A percentile compares a stretch with the other conserved stretches of the same genome.
phyloP scores from a whole-genome alignment of 2,329 filamentous ascomycete genomes.

The Aspergillus niger region DNA sequence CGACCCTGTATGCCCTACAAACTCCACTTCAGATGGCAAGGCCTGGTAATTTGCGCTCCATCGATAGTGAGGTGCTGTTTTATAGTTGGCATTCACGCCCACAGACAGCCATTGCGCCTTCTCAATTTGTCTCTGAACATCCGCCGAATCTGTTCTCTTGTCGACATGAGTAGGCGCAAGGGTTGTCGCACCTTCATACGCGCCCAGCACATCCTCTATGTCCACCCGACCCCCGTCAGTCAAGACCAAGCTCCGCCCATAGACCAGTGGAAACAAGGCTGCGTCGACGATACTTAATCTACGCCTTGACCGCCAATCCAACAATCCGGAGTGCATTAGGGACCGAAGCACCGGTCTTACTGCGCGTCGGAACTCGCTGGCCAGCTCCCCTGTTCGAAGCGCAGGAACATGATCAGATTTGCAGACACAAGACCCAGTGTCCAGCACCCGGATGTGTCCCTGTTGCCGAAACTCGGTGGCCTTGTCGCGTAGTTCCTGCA shows the following conservation, averaged over 20 bases:
- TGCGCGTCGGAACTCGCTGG: background rate
- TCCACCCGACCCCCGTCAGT: background rate
- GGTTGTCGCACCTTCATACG: background rate
- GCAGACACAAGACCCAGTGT: constrained; percentile 1
- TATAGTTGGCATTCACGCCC: no score
- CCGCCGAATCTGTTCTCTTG: background rate
- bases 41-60: background rate
- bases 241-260: constrained; percentile 3
- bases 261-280: constrained; percentile 1
- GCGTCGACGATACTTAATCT: no score
- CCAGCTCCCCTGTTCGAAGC: background rate
- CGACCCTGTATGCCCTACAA: background rate
- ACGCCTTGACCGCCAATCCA: background rate
- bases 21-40: constrained; percentile 1
- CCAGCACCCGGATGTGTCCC: background rate
- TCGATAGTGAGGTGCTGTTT: background rate
- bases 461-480: background rate
- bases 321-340: no score
- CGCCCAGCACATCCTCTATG: background rate
- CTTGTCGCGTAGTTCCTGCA: background rate
- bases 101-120: no score
- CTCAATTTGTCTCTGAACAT: background rate
- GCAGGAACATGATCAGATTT: background rate
- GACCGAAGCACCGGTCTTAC: background rate
- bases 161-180: background rate